A percentile compares a stretch with the other conserved stretches of the same genome.
Conservation (phyloP, 2,329 filamentous ascomycete species). For the Penicillium capsulatum region DNA sequence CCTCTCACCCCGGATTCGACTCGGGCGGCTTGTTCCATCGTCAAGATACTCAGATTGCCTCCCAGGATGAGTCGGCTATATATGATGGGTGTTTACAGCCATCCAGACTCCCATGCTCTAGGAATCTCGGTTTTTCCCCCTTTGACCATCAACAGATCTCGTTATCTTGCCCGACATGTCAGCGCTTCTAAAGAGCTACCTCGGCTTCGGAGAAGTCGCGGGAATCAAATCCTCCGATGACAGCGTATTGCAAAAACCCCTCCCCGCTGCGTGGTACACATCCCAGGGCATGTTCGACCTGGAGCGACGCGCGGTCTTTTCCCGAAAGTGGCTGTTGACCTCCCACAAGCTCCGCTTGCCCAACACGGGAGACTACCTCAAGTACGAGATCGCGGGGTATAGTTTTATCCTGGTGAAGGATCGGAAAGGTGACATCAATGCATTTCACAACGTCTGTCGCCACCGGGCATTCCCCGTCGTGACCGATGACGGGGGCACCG, state of each 20-base stretch:
- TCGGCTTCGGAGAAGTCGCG: slow-evolving; percentile 4
- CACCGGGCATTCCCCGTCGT: slow-evolving; percentile 26
- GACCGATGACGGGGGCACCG: slow-evolving; percentile 17
- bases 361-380: slow-evolving; percentile 15
- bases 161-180: not conserved
- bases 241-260: not conserved
- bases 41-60: too few relatives aligned
- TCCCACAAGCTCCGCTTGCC: slow-evolving; percentile 31
- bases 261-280: slow-evolving; percentile 31
- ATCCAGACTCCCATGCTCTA: too few relatives aligned
- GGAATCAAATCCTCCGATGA: not conserved
- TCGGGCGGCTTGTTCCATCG: too few relatives aligned
- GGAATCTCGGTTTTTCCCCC: too few relatives aligned
- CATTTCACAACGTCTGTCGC: slow-evolving; percentile 23
- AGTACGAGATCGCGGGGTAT: slow-evolving; percentile 45
- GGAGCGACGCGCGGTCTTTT: slow-evolving; percentile 56
- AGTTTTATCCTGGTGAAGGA: slow-evolving; percentile 45
- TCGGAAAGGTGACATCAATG: slow-evolving; percentile 50
- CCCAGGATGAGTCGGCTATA: too few relatives aligned
- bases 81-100: too few relatives aligned
- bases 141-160: too few relatives aligned
- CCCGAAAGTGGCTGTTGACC: slow-evolving; percentile 47
- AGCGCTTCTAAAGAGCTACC: slow-evolving; percentile 3
- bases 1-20: too few relatives aligned
- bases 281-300: slow-evolving; percentile 49